Conservation (phyloP, 73 alveolate species). For the Paramecium biaurelia region DNA sequence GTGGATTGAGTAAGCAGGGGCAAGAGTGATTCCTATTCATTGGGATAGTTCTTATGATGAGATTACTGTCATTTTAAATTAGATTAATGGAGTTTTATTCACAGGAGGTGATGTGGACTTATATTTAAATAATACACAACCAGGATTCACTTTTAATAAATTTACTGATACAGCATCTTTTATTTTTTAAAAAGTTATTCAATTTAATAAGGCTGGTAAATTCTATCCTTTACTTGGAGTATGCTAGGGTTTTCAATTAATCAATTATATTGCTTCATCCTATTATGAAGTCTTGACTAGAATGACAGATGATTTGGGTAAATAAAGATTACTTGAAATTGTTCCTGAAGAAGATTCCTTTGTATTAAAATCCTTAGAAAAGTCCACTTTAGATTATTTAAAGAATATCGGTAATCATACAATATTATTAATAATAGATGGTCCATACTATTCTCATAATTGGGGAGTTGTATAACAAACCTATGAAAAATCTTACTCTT, state of each 20-base stretch:
- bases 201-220: conserved; percentile 60
- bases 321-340: neutral
- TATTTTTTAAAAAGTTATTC: conserved; percentile 37
- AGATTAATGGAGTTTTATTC: conserved; percentile 66
- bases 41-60: conserved; percentile 58
- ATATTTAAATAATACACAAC: conserved; percentile 43
- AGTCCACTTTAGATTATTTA: neutral
- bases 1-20: conserved; percentile 64
- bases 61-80: neutral
- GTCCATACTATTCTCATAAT: conserved; percentile 31
- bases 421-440: neutral
- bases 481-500: neutral
- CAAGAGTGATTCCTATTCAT: conserved; percentile 65
- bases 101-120: conserved; percentile 65
- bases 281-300: conserved; percentile 37
- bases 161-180: conserved; percentile 55
- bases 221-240: conserved; percentile 66
- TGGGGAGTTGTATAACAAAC: conserved; percentile 54
- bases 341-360: neutral
- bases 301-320: conserved; percentile 36
- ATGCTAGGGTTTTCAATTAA: conserved; percentile 62
- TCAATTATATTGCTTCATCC: neutral
- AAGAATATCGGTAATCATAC: neutral
- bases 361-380: neutral
- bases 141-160: conserved; percentile 60